Evolutionary conservation across 768 basidiomycete species (phyloP).

Genomic region (Mycena galopus): DNA sequence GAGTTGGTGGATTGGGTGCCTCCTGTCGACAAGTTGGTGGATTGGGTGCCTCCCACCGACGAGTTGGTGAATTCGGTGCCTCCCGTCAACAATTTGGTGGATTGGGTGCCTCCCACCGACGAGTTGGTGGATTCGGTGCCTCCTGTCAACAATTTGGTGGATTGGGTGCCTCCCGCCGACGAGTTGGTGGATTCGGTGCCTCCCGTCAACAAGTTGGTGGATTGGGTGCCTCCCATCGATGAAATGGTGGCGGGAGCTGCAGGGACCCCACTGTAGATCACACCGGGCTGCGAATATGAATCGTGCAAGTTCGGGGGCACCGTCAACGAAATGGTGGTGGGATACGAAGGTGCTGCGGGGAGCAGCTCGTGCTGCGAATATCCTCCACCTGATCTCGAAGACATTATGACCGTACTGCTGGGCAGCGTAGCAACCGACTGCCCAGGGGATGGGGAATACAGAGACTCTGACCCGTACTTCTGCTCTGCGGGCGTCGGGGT

Average conservation of each 20-base stretch:
- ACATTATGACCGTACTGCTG: not conserved
- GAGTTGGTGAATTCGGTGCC: not conserved
- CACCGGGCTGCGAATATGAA: not conserved
- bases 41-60: not conserved
- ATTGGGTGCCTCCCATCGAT: not conserved
- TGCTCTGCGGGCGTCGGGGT: slow-evolving; percentile 10
- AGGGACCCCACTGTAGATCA: not conserved
- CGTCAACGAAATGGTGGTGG: slow-evolving; percentile 10
- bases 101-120: not conserved
- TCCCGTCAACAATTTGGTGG: not conserved
- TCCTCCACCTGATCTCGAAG: not conserved
- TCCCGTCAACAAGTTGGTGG: no score
- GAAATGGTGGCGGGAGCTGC: not conserved
- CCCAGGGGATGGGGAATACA: not conserved
- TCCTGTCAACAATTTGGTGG: no score
- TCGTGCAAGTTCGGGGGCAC: not conserved
- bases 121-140: not conserved
- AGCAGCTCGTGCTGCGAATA: slow-evolving; percentile 7
- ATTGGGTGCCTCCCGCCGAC: not conserved
- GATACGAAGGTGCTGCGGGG: slow-evolving; percentile 5
- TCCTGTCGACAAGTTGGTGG: not conserved
- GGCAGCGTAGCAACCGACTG: slow-evolving; percentile 12
- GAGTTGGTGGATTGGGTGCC: not conserved
- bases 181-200: no score
- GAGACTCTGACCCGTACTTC: not conserved